These are phyloP conservation scores for Endocalyx cinctus DNA, from an alignment of 2,329 filamentous ascomycete species.

Conservation along the genomic window DNA sequence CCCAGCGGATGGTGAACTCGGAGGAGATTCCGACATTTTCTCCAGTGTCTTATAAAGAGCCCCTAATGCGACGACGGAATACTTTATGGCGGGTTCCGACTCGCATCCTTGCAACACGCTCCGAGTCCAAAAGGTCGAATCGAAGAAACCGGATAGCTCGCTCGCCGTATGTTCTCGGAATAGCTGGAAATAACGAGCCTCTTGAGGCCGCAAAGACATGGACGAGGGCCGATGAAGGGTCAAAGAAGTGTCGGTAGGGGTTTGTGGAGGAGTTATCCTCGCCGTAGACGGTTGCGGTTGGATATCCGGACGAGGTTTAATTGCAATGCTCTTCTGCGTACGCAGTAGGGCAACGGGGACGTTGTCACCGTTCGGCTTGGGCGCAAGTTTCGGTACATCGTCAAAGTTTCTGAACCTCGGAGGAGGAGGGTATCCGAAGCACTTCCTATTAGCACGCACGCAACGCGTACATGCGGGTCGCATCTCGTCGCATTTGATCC, in stretches of 20 bases:
- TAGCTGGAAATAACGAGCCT: conserved; percentile 57
- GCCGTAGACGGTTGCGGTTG: conserved; percentile 5
- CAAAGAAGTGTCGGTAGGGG: conserved; percentile 25
- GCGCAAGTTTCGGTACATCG: conserved; percentile 34
- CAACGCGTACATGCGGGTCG: conserved; percentile 59
- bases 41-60: conserved; percentile 64
- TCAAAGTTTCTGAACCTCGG: conserved; percentile 41
- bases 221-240: conserved; percentile 40
- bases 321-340: conserved; percentile 5
- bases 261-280: conserved; percentile 28
- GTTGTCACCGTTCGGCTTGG: no score
- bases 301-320: conserved; percentile 5
- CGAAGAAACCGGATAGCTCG: conserved; percentile 63
- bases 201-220: conserved; percentile 45
- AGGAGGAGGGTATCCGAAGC: conserved; percentile 59
- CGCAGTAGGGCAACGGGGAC: no score
- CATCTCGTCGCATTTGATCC: conserved; percentile 63
- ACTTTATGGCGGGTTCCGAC: conserved; percentile 54
- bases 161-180: conserved; percentile 58
- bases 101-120: conserved; percentile 61
- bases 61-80: conserved; percentile 62
- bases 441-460: conserved; percentile 52
- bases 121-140: conserved; percentile 60
- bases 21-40: conserved; percentile 47
- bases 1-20: conserved; percentile 37